Base-by-base conservation (phyloP, 768 basidiomycete genomes). In the Suillus ampliporus region DNA sequence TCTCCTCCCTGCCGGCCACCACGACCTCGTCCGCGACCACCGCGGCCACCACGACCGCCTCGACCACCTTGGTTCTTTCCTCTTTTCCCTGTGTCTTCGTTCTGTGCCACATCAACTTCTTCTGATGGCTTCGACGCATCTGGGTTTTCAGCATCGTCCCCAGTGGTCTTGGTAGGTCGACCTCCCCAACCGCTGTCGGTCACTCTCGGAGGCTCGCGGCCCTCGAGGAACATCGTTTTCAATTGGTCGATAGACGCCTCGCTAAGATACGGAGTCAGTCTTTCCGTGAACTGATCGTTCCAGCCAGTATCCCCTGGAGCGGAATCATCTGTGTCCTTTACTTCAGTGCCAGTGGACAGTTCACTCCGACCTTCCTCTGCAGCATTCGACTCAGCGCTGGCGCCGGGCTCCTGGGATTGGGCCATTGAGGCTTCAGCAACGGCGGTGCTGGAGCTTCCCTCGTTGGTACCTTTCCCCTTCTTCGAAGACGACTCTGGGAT, bases 171-270 rank as follows among this genome's bases (percentile, higher is more conserved):
- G 2, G 77, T 61, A 35, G 75, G 71, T 60, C 86, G 83, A 43
- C 82, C 80, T 28, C 76, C 86, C 92, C 92, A 95, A 11, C 94
- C 94, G 60, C 75, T 78, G 75, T 95, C 92, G 64, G 86, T 87
- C 46, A 85, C 80, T 63, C 87, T 81, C 0, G 92, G 91, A 40
- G 91, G 89, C 62, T 90, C 88, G 6, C 88, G 87, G 1, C 96
- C 95, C 76, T 97, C 90, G 21, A 94, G 78, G 64, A 83, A 91
- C 74, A 97, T 86, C 44, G 83, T 77, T 72, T 90, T 94, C 43
- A 98, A 75, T 41, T 86, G 78, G 28, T 74, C 69, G 37, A 95
- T 84, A 6, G 82, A 82, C 21, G 83, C 81, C 59, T 83, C 80
- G 4, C 90, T 83, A 31, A 97, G 81, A 77, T 88, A 91, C 1